phyloP scores from a whole-genome alignment of 2,329 filamentous ascomycete species.

The Cadophora sp. region DNA sequence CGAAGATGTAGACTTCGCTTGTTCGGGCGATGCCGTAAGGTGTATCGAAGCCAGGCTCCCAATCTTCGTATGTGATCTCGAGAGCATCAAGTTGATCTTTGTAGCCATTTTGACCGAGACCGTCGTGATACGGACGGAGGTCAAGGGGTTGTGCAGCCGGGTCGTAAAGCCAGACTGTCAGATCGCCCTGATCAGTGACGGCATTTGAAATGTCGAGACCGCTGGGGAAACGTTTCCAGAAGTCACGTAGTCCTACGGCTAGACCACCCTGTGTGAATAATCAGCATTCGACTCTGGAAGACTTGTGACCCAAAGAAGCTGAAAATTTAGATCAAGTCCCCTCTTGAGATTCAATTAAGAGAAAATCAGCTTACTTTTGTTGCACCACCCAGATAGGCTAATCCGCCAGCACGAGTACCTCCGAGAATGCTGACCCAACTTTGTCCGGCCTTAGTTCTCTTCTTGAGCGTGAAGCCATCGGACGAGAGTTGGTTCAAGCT shows the following conservation, averaged over 20 bases:
- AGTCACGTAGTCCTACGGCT: conserved; percentile 63
- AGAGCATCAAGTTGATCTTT: conserved; percentile 64
- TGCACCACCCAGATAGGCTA: conserved; percentile 65
- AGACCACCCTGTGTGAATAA: conserved; percentile 58
- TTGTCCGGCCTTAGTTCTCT: conserved; percentile 63
- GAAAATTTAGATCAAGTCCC: neutral
- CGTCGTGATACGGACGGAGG: conserved; percentile 63
- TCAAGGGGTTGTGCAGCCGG: conserved; percentile 63
- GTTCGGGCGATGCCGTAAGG: conserved; percentile 65
- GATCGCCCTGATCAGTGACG: conserved; percentile 54
- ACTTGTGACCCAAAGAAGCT: neutral
- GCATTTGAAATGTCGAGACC: conserved; percentile 62
- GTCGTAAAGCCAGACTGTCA: conserved; percentile 68
- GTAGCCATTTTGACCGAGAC: conserved; percentile 61
- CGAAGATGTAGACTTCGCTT: conserved; percentile 61
- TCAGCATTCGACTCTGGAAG: neutral
- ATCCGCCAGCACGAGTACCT: conserved; percentile 60
- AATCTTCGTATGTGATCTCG: conserved; percentile 70
- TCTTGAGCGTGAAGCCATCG: conserved; percentile 66
- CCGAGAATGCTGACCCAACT: conserved; percentile 65
- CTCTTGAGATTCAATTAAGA: too few species aligned
- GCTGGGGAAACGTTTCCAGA: conserved; percentile 69
- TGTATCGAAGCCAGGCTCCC: conserved; percentile 60
- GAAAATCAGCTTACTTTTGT: neutral
- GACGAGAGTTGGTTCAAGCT: conserved; percentile 62